phyloP scores from a whole-genome alignment of 2,329 filamentous ascomycete genomes.

The Cytospora schulzeri region DNA sequence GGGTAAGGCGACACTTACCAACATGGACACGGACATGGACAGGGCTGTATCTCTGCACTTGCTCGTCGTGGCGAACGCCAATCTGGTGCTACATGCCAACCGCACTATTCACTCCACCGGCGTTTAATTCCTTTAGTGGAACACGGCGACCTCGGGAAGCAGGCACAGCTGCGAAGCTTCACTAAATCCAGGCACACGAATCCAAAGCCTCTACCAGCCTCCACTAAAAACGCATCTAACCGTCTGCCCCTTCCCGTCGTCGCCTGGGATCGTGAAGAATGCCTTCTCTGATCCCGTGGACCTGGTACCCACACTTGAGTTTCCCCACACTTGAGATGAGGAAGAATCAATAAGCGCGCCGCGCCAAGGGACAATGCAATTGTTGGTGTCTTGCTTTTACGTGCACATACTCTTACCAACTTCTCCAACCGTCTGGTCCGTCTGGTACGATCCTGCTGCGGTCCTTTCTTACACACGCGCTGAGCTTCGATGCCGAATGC shows the following conservation, averaged over 20 bases:
- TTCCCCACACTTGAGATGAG: not conserved
- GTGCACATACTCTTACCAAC: not conserved
- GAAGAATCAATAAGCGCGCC: not conserved
- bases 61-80: constrained; percentile 11
- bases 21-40: not conserved
- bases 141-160: constrained; percentile 21
- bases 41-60: constrained; percentile 17
- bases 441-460: constrained; percentile 6
- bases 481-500: too few species aligned
- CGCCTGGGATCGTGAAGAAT: not conserved
- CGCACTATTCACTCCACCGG: constrained; percentile 2
- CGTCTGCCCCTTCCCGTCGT: constrained; percentile 4
- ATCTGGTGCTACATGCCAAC: constrained; percentile 2
- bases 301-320: not conserved
- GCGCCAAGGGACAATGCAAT: not conserved
- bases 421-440: not conserved
- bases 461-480: constrained; percentile 9
- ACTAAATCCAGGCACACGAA: constrained; percentile 10
- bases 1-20: not conserved
- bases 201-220: not conserved
- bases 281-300: not conserved
- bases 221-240: not conserved
- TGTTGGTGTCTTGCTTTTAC: not conserved
- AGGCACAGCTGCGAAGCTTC: not conserved
- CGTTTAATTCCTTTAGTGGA: not conserved